Evolutionary conservation across 331 rosid species (phyloP).

Genomic region (Arachis monticola): DNA sequence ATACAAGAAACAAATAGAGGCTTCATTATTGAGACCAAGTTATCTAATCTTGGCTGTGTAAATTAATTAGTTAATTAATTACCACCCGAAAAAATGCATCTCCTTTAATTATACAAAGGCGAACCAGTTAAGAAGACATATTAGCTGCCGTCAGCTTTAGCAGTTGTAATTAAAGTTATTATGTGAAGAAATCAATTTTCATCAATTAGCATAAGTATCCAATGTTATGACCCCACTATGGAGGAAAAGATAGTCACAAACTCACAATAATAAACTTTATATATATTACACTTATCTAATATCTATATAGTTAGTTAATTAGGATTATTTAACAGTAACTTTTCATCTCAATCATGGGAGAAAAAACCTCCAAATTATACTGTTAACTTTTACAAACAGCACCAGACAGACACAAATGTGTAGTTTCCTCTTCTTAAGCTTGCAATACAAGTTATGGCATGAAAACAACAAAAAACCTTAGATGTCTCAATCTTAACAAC

Average conservation of each 20-base stretch:
- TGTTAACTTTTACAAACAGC: not conserved
- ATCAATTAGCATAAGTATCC: not conserved
- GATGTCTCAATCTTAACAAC: conserved; percentile 41
- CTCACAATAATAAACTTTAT: not conserved
- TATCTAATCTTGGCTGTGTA: no score
- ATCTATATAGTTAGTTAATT: no score
- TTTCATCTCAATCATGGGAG: conserved; percentile 7
- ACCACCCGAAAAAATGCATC: not conserved
- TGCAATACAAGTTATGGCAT: conserved; percentile 31
- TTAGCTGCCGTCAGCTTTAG: not conserved
- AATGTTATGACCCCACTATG: not conserved
- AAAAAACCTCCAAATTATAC: not conserved
- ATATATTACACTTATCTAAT: no score
- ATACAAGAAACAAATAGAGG: no score
- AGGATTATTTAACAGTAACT: not conserved
- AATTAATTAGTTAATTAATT: no score
- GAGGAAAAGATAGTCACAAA: not conserved
- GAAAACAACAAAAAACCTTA: conserved; percentile 25
- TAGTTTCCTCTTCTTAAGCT: conserved; percentile 40
- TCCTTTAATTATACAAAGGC: no score
- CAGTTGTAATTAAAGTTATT: not conserved
- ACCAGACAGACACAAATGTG: conserved; percentile 7
- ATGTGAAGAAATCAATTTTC: not conserved
- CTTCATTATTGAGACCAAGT: no score
- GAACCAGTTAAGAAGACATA: not conserved